phyloP scores from a whole-genome alignment of 805 yeast genomes.

The Cyberlindnera galapagoensis region DNA sequence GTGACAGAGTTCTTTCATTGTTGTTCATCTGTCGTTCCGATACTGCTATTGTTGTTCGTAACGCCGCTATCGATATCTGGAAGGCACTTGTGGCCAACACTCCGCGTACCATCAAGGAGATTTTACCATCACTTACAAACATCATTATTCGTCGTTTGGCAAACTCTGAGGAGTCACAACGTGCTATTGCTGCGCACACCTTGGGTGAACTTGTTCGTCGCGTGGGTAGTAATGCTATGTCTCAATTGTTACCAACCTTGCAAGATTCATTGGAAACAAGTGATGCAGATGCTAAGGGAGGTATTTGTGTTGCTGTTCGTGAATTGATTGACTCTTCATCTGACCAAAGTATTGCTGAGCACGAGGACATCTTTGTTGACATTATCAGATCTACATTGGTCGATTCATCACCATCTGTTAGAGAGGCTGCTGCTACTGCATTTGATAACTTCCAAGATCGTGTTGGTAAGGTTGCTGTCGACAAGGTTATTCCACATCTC shows the following conservation, averaged over 20 bases:
- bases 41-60: conserved; percentile 77
- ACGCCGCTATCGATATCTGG: conserved; percentile 92
- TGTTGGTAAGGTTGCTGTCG: conserved; percentile 81
- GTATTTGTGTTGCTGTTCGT: conserved; percentile 88
- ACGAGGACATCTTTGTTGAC: conserved; percentile 61
- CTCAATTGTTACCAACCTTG: conserved; percentile 79
- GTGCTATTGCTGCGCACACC: conserved; percentile 87
- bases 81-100: conserved; percentile 93
- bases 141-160: conserved; percentile 81
- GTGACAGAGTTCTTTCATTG: conserved; percentile 81
- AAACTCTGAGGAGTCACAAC: conserved; percentile 68
- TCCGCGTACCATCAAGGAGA: conserved; percentile 89
- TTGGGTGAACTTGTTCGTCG: conserved; percentile 92
- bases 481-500: conserved; percentile 81
- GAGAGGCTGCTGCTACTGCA: conserved; percentile 88
- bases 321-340: conserved; percentile 78
- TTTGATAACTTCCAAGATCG: conserved; percentile 82
- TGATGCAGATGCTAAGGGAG: conserved; percentile 86
- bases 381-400: conserved; percentile 76
- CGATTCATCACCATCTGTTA: conserved; percentile 65
- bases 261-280: conserved; percentile 52
- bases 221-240: conserved; percentile 82
- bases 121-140: conserved; percentile 74
- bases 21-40: conserved; percentile 93
- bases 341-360: conserved; percentile 50